Evolutionary conservation across 148 eudicot genomes (phyloP), one percentile per base, ranked within the genome.

Genomic region (Rhododendron henanense): DNA sequence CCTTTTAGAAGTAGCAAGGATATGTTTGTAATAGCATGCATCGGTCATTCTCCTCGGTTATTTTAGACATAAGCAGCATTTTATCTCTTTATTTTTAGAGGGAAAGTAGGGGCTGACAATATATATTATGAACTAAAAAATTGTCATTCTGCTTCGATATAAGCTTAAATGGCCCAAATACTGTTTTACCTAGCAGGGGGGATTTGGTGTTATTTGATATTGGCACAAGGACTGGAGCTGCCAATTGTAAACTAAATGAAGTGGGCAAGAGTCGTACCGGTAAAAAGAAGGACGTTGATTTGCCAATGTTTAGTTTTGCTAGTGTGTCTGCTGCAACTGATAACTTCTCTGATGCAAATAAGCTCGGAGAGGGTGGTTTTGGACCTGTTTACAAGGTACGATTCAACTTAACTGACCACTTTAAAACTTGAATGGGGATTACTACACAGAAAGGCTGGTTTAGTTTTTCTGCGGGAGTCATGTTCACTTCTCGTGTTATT

Each of bases 321-420:
- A 51, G 61, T 31, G 37, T 50, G 6, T 25, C 63, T 15, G 59
- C 39, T 14, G 82, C 82, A 2, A 80, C 82, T 3, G 59, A 80
- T 15, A 80, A 51, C 63, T 80, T 80, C 14, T 80, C 65, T 15
- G 23, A 50, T 28, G 63, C 82, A 31, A 80, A 80, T 31, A 50
- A 48, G 63, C 65, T 80, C 0, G 41, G 82, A 80, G 63, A 48
- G 39, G 82, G 82, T 25, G 82, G 63, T 15, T 80, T 80, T 39
- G 59, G 82, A 50, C 67, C 83, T 13, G 83, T 53, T 81, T 81
- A 81, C 83, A 31, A 81, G 83, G 83, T 55, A 14, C 0, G 53
- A 45, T 11, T 73, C 0, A 37, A 73, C 59, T 1, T 39, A 18
- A 16, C 44, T 73, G 21, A 73, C 6, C 39, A 73, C 39, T 13